These are phyloP conservation scores for Hypoxylon rickii DNA, from an alignment of 495 filamentous ascomycete species.

Conservation along the genomic window DNA sequence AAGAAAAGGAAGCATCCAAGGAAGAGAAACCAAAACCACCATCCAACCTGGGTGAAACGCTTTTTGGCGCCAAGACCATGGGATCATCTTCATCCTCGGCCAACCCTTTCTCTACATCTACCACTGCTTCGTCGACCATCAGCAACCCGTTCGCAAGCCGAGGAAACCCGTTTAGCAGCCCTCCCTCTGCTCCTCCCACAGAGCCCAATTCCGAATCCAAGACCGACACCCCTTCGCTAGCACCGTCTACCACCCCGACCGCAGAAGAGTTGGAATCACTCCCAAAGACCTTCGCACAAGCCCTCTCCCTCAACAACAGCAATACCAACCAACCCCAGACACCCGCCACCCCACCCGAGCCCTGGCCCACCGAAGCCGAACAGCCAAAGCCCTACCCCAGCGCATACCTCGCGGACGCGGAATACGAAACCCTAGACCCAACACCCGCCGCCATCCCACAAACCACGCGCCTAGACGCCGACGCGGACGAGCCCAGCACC, in stretches of 20 bases:
- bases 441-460: slow-evolving; percentile 47
- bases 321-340: slow-evolving; percentile 43
- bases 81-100: slow-evolving; percentile 40
- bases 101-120: slow-evolving; percentile 43
- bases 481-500: slow-evolving; percentile 46
- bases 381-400: slow-evolving; percentile 73
- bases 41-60: slow-evolving; percentile 58
- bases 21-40: slow-evolving; percentile 38
- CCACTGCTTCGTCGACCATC: slow-evolving; percentile 11
- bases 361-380: slow-evolving; percentile 72
- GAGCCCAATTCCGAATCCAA: slow-evolving; percentile 33
- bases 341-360: slow-evolving; percentile 54
- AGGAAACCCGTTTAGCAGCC: slow-evolving; percentile 35
- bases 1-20: slow-evolving; percentile 42
- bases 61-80: slow-evolving; percentile 56
- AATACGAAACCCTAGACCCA: slow-evolving; percentile 82
- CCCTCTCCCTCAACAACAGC: slow-evolving; percentile 57
- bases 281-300: slow-evolving; percentile 72
- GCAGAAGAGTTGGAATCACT: slow-evolving; percentile 46
- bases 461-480: slow-evolving; percentile 58
- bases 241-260: slow-evolving; percentile 34
- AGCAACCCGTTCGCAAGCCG: slow-evolving; percentile 36
- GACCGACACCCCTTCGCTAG: slow-evolving; percentile 27
- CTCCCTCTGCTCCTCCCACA: slow-evolving; percentile 14
- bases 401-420: slow-evolving; percentile 82